Conservation (phyloP, 345 rosid species). For the Ailanthus altissimus region DNA sequence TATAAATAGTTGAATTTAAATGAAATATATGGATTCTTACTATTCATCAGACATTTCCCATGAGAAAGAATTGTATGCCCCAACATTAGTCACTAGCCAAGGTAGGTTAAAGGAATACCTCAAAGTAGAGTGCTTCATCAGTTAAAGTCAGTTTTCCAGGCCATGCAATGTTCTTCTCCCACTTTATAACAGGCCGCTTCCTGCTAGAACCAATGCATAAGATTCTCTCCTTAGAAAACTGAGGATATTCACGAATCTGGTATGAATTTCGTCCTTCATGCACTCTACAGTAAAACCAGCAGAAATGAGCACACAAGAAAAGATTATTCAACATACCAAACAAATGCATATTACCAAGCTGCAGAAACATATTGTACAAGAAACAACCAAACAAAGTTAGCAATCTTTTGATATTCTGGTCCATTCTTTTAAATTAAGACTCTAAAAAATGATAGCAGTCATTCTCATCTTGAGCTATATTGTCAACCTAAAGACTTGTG, state of each 20-base stretch:
- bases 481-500: not conserved
- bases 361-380: not conserved
- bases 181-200: slow-evolving; percentile 88
- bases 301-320: slow-evolving; percentile 36
- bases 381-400: not conserved
- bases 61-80: not conserved
- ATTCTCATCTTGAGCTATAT: not conserved
- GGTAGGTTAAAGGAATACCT: slow-evolving; percentile 49
- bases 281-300: slow-evolving; percentile 63
- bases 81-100: not conserved
- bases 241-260: slow-evolving; percentile 50
- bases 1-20: not conserved
- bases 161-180: slow-evolving; percentile 95
- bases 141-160: slow-evolving; percentile 90
- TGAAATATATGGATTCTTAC: not conserved
- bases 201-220: slow-evolving; percentile 79
- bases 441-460: not conserved
- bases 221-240: slow-evolving; percentile 61
- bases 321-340: slow-evolving; percentile 3
- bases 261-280: slow-evolving; percentile 76
- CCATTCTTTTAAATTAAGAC: not conserved
- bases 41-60: not conserved
- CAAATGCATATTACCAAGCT: not conserved
- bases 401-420: not conserved
- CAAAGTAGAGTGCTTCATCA: slow-evolving; percentile 83